These are phyloP conservation scores for Apocynum venetum DNA, from an alignment of 257 asterid species.

Conservation along the genomic window DNA sequence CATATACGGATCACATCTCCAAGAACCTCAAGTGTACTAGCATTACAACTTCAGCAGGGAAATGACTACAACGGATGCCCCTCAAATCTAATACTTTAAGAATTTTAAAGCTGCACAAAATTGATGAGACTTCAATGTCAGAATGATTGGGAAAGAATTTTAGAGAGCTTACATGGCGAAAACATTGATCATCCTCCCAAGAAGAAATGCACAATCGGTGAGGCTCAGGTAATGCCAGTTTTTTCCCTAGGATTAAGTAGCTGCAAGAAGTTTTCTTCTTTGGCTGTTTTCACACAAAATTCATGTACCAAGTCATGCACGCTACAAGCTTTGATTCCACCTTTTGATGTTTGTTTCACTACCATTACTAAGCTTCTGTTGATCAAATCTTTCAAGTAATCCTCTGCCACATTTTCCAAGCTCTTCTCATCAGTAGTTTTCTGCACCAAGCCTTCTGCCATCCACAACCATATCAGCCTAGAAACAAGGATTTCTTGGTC, in stretches of 20 bases:
- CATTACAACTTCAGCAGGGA: not conserved
- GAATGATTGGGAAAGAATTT: not conserved
- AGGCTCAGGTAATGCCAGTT: not conserved
- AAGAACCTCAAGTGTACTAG: conserved; percentile 22
- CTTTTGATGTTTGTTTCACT: not conserved
- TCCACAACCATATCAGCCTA: not conserved
- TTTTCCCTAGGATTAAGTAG: not conserved
- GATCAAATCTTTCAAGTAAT: not conserved
- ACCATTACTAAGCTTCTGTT: not conserved
- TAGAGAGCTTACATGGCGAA: not conserved
- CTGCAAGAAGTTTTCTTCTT: not conserved
- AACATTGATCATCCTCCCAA: not conserved
- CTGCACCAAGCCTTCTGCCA: not conserved
- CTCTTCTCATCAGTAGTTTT: not conserved
- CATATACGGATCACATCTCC: no score
- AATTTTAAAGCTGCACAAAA: conserved; percentile 7
- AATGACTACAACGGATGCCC: not conserved
- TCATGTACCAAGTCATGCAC: not conserved
- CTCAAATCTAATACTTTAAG: conserved; percentile 8
- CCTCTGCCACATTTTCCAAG: not conserved
- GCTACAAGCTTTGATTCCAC: not conserved
- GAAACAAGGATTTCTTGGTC: not conserved
- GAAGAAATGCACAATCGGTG: not conserved
- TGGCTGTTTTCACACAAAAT: not conserved
- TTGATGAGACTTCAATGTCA: not conserved